Conservation (phyloP, 83 land plant species). For the Picea abies region DNA sequence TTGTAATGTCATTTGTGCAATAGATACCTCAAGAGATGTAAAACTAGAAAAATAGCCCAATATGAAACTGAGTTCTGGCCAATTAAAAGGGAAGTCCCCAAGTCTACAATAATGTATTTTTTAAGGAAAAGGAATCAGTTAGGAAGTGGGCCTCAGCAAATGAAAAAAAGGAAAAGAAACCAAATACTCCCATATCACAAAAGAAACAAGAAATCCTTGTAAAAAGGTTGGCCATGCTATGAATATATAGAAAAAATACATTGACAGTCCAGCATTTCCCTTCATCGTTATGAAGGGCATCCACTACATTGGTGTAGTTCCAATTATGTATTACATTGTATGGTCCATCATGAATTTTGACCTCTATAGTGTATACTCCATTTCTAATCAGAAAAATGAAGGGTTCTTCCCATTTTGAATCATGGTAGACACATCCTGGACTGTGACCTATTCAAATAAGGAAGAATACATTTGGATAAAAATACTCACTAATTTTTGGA, state of each 20-base stretch:
- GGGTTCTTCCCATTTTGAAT: slow-evolving; percentile 53
- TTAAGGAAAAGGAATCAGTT: too few species aligned
- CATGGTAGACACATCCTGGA: slow-evolving; percentile 85
- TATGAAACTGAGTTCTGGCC: too few species aligned
- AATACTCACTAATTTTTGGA: slow-evolving; percentile 28
- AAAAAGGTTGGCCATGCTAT: too few species aligned
- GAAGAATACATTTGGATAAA: background rate
- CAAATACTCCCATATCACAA: background rate
- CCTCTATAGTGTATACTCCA: slow-evolving; percentile 86
- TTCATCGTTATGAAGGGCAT: slow-evolving; percentile 65
- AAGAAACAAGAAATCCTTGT: too few species aligned
- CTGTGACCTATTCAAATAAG: slow-evolving; percentile 40
- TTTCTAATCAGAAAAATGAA: slow-evolving; percentile 83
- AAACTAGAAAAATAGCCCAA: too few species aligned
- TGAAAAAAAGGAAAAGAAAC: background rate
- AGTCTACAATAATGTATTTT: too few species aligned
- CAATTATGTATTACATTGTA: slow-evolving; percentile 87
- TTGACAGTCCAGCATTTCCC: slow-evolving; percentile 70
- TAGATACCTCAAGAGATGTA: too few species aligned
- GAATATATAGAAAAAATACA: slow-evolving; percentile 26
- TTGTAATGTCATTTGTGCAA: too few species aligned
- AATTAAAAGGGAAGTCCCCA: too few species aligned
- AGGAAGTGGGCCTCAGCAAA: background rate
- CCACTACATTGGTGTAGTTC: slow-evolving; percentile 74
- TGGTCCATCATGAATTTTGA: slow-evolving; percentile 86